Evolutionary conservation across 169 alveolate species (phyloP), one percentile per base, ranked within the genome.

Genomic region (Plasmodium chabaudi): DNA sequence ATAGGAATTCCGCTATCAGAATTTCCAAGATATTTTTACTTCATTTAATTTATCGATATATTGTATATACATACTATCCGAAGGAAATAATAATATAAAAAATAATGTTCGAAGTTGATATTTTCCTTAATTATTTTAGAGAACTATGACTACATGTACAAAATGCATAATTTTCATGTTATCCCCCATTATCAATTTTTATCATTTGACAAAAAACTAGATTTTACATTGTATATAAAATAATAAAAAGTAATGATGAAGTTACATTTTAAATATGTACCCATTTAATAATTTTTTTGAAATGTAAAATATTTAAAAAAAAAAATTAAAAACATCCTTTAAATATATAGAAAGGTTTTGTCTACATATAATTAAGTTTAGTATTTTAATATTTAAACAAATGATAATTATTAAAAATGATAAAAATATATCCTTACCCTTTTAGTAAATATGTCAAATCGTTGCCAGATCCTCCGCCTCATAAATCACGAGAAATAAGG

Each of bases 391-490:
- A 63, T 75, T 75, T 75, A 63, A 63, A 57, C 77, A 75, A 75
- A 57, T 75, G 71, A 27, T 47, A 21, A 34, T 46, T 61, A 46
- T 61, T 53, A 63, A 75, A 75, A 75, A 75, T 75, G 88, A 75
- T 75, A 61, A 75, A 74, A 75, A 75, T 75, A 61, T 75, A 75
- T 49, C 88, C 88, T 63, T 75, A 75, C 64, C 88, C 88, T 63
- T 75, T 75, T 46, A 75, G 88, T 23, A 75, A 75, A 47, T 13
- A 75, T 75, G 88, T 75, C 51, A 75, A 75, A 75, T 75, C 88
- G 15, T 56, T 75, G 42, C 88, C 88, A 75, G 88, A 75, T 39
- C 88, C 88, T n/a, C 88, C 88, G 21, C 88, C 88, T 63, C 59
- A 55, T 13, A 75, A 75, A 75, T 61, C 88, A 23, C 63, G 88